Base-by-base conservation (phyloP, 495 filamentous ascomycete species). In the Hypomontagnella monticulosa region DNA sequence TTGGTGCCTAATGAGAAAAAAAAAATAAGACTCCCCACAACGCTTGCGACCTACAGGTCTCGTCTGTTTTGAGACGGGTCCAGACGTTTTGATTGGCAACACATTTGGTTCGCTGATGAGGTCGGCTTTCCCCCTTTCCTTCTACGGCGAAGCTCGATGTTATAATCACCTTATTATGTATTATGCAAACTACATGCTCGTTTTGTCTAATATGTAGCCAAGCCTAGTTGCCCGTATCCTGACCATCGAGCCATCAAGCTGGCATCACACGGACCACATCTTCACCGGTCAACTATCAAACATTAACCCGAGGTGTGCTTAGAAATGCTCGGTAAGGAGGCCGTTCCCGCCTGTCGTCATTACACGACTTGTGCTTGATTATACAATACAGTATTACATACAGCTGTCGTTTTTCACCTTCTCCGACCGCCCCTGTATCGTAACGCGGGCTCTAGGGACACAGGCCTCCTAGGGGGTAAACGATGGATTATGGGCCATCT, bases 11-110 rank as follows among this genome's bases (percentile, higher is more conserved):
- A 57, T 51, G 40, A 59, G 33, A 41, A 50, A 46, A 52, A n/a
- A 33, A 43, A 55, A 43, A 20, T 18, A 34, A 47, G 15, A 38
- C 27, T 67, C 54, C 49, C 66, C 66, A 69, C 66, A 63, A 63
- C 44, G 66, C 66, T 51, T 69, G 50, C 66, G 50, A 69, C 66
- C 38, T 63, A 37, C 38, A 41, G 33, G 54, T 40, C 27, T 60
- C 47, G 54, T 20, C 42, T 55, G 53, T 50, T 59, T 63, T 68
- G 53, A 68, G 66, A 63, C 54, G 61, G 65, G 60, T 48, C 66
- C 32, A 63, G 60, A 56, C 55, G 56, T 36, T 63, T 51, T 63
- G 43, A 63, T 69, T 63, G 55, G 49, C 60, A 14, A 63, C 58
- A 27, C 23, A 27, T 6, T 6, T 2, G 23, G 23, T 27, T 27